Percentiles rank a stretch among this genome's conserved stretches.
phyloP scores from a whole-genome alignment of 2,329 filamentous ascomycete species.

The Calonectria pseudoreteaudii region DNA sequence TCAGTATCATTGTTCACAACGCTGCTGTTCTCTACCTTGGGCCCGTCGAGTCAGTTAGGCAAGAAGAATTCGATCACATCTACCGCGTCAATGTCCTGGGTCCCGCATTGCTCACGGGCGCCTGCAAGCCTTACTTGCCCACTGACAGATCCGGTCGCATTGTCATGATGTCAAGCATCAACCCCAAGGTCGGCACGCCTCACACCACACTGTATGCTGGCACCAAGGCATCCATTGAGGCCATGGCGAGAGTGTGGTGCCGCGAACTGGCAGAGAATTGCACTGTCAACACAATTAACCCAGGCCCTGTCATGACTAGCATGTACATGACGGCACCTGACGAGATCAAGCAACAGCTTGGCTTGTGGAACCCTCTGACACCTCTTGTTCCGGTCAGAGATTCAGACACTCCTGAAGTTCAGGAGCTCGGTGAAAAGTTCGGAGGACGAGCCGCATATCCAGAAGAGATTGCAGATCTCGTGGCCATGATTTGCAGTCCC shows the following conservation, averaged over 20 bases:
- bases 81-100: conserved; percentile 71
- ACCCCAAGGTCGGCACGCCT: conserved; percentile 63
- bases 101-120: conserved; percentile 66
- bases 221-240: conserved; percentile 72
- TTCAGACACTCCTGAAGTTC: conserved; percentile 44
- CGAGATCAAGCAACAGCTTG: conserved; percentile 55
- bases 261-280: conserved; percentile 69
- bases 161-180: conserved; percentile 68
- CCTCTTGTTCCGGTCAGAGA: conserved; percentile 59
- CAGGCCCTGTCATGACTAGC: conserved; percentile 50
- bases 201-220: conserved; percentile 69
- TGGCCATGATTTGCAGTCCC: conserved; percentile 73
- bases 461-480: conserved; percentile 72
- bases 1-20: conserved; percentile 71
- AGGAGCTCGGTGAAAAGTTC: conserved; percentile 60
- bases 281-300: conserved; percentile 70
- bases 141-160: conserved; percentile 68
- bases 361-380: conserved; percentile 54
- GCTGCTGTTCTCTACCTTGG: conserved; percentile 64
- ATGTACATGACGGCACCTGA: conserved; percentile 64
- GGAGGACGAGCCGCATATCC: conserved; percentile 68
- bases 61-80: conserved; percentile 64
- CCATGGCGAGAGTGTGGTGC: conserved; percentile 72
- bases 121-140: conserved; percentile 65
- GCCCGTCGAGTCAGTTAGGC: conserved; percentile 57